phyloP scores from a whole-genome alignment of 1,139 yeast genomes.

The Wickerhamomyces sp. region DNA sequence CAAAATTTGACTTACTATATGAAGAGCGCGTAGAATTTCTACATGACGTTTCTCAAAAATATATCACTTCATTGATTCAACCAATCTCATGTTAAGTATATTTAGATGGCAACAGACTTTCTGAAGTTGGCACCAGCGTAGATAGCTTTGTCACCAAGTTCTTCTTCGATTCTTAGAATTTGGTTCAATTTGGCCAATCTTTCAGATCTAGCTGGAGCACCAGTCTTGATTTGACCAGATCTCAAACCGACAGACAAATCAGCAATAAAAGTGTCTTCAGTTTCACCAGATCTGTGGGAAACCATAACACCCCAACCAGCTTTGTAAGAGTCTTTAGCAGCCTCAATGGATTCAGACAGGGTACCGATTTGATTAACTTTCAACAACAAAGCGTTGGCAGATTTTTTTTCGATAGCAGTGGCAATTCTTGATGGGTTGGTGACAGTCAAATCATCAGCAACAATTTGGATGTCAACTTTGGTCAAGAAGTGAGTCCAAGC shows the following conservation, averaged over 20 bases:
- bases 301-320: slow-evolving; percentile 99
- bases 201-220: slow-evolving; percentile 99
- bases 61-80: too few species aligned
- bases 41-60: too few species aligned
- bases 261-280: slow-evolving; percentile 97
- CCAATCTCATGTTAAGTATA: too few species aligned
- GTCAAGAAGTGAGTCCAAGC: slow-evolving; percentile 87
- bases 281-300: slow-evolving; percentile 98
- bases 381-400: slow-evolving; percentile 86
- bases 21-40: too few species aligned
- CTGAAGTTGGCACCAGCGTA: slow-evolving; percentile 87
- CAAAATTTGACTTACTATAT: too few species aligned
- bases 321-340: slow-evolving; percentile 84
- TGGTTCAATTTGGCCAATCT: slow-evolving; percentile 97
- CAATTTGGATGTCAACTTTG: slow-evolving; percentile 77
- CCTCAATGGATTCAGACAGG: slow-evolving; percentile 84
- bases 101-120: slow-evolving; percentile 25
- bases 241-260: slow-evolving; percentile 95
- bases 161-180: slow-evolving; percentile 95
- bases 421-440: slow-evolving; percentile 93
- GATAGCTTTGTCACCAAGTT: slow-evolving; percentile 90
- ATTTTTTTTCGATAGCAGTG: slow-evolving; percentile 92
- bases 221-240: slow-evolving; percentile 97
- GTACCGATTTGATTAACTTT: slow-evolving; percentile 97
- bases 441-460: slow-evolving; percentile 96